Percentiles rank a stretch among this genome's conserved stretches.
phyloP scores from a whole-genome alignment of 176 grass and related monocot genomes.

The Triticum urartu region DNA sequence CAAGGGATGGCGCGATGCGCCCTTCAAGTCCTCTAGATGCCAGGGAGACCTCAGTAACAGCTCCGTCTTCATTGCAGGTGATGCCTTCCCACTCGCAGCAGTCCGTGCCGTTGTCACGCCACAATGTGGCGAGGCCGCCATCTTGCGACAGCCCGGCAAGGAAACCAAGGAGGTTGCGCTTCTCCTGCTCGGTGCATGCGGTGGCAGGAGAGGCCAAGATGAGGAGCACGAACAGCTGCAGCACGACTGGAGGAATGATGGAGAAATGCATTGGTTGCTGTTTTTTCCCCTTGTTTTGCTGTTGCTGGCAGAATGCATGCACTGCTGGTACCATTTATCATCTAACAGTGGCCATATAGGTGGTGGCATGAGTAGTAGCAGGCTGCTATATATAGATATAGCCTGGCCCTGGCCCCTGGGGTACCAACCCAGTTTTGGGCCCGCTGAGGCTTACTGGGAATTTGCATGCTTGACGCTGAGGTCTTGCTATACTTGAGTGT shows the following conservation, averaged over 20 bases:
- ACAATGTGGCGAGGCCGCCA: no score
- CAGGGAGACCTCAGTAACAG: no score
- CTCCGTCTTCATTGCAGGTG: no score
- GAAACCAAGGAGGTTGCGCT: background rate
- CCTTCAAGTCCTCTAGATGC: no score
- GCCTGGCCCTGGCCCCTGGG: background rate
- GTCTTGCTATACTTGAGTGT: no score
- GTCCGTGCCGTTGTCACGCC: no score
- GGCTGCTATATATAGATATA: background rate
- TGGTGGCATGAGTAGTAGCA: background rate
- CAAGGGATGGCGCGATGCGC: no score
- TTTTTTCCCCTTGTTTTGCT: background rate
- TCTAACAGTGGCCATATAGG: background rate
- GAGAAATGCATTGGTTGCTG: background rate
- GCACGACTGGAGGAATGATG: background rate
- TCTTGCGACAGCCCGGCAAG: background rate
- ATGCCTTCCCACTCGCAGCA: no score
- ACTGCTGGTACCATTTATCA: background rate
- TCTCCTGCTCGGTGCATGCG: background rate
- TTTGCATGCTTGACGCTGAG: no score
- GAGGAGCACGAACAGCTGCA: background rate
- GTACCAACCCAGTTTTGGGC: background rate
- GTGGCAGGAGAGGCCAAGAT: background rate
- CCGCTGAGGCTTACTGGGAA: background rate
- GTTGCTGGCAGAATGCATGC: background rate